Evolutionary conservation across 257 asterid species (phyloP), one percentile per base, ranked within the genome.

Genomic region (Marsdenia floribunda): DNA sequence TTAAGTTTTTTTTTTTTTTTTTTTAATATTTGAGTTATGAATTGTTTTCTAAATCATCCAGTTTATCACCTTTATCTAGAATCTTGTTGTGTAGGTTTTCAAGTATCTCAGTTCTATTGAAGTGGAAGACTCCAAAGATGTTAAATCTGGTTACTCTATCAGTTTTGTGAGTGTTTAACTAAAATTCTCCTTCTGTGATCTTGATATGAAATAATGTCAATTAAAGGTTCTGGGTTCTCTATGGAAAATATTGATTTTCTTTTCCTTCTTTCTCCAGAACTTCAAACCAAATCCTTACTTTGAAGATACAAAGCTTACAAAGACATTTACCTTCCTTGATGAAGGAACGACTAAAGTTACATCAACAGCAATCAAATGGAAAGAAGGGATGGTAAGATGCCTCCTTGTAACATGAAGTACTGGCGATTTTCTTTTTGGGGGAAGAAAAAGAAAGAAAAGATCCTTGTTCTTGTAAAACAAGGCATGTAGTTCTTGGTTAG

Each of bases 41-140:
- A 54, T 76, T 55, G 49, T 16, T 57, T 70, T 18, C 69, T 12
- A 60, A 29, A 29, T 29, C 1, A 24, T 26, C 21, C 11, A 70
- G 8, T 21, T 14, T 49, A 46, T 59, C 37, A 15, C 52, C 55
- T 59, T 75, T 63, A 19, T 54, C 60, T 63, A 38, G 50, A 67
- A 2, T 52, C 69, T 35, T 9, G 61, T 79, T 67, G 59, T 33
- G 76, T 76, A 94, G 97, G 85, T 90, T 73, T 94, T 89, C 96
- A 94, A 90, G 96, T 81, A 89, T 76, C 87, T 94, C 57, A 80
- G 75, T 67, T 84, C 90, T 76, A 90, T 94, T 74, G 96, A 94
- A 87, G 99, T 94, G 79, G 98, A 94, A 84, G 97, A 92, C 64
- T 84, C 83, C 82, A 87, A 88, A 81, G 98, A 94, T 81, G 96